phyloP scores from a whole-genome alignment of 2,329 filamentous ascomycete genomes.

The Talaromyces sp. region DNA sequence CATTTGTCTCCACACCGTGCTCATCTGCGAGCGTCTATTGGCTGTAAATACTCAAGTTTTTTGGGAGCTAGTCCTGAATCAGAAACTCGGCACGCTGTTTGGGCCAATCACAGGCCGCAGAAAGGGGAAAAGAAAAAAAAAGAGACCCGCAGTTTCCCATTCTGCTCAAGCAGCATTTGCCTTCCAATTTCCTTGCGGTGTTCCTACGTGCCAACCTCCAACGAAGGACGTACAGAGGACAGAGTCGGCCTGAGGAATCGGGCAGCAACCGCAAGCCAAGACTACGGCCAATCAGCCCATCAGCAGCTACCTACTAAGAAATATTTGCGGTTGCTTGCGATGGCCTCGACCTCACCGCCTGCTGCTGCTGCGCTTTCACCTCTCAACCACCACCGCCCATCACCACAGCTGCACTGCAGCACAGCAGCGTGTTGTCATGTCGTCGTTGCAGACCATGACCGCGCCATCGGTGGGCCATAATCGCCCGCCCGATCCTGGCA shows the following conservation, averaged over 20 bases:
- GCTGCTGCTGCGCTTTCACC: conserved; percentile 26
- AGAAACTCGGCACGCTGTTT: background rate
- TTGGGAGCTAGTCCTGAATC: too few species aligned
- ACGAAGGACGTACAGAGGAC: too few species aligned
- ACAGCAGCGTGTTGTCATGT: conserved; percentile 41
- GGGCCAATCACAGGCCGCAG: background rate
- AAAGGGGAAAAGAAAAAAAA: background rate
- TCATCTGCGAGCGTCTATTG: background rate
- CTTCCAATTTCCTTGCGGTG: background rate
- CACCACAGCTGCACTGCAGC: conserved; percentile 22
- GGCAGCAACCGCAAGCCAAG: background rate
- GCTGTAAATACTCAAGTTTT: too few species aligned
- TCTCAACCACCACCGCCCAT: conserved; percentile 17
- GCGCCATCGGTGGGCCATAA: conserved; percentile 46
- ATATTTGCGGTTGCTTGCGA: conserved; percentile 21
- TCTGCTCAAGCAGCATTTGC: background rate
- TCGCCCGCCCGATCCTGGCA: conserved; percentile 44
- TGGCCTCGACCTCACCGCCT: conserved; percentile 25
- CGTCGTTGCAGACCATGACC: conserved; percentile 49
- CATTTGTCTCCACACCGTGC: conserved; percentile 1
- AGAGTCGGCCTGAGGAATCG: background rate
- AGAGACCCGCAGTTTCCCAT: conserved; percentile 7
- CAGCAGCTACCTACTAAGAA: too few species aligned
- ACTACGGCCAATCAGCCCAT: too few species aligned
- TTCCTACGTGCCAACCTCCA: conserved; percentile 21